A percentile compares a stretch with the other conserved stretches of the same genome.
Conservation (phyloP, 2,329 filamentous ascomycete genomes). For the Ceratocystis diversiconidia region DNA sequence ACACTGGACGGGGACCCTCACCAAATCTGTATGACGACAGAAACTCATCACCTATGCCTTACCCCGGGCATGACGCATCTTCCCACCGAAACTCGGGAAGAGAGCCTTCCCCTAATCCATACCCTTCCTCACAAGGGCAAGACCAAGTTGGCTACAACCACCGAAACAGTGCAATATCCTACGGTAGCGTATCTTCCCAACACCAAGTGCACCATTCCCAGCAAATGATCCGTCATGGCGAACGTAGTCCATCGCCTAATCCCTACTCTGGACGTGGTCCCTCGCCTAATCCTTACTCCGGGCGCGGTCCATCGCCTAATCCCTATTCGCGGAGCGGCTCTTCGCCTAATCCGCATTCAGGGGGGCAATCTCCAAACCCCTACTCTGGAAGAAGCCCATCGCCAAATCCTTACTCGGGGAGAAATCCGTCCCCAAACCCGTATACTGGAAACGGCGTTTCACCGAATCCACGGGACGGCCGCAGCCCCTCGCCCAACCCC, state of each 20-base stretch:
- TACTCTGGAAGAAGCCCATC: slow-evolving; percentile 4
- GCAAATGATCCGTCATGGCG: slow-evolving; percentile 14
- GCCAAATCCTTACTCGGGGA: slow-evolving; percentile 2
- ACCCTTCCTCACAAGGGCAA: slow-evolving; percentile 5
- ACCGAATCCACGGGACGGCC: slow-evolving; percentile 24
- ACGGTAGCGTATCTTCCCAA: slow-evolving; percentile 4
- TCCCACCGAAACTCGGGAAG: slow-evolving; percentile 4
- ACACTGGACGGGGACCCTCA: slow-evolving; percentile 13
- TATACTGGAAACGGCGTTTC: slow-evolving; percentile 23
- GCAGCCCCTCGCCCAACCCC: slow-evolving; percentile 11
- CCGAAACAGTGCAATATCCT: slow-evolving; percentile 8
- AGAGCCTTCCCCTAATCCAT: slow-evolving; percentile 9
- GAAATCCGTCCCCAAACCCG: slow-evolving; percentile 3
- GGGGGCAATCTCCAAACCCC: slow-evolving; percentile 2
- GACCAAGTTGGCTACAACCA: slow-evolving; percentile 9
- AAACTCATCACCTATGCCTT: not conserved
- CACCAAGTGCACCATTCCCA: not conserved
- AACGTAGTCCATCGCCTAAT: slow-evolving; percentile 10
- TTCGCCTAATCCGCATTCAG: not conserved
- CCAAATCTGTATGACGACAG: slow-evolving; percentile 6
- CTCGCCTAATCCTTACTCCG: not conserved
- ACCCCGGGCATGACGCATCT: slow-evolving; percentile 3
- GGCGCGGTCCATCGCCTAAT: not conserved
- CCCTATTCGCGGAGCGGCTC: not conserved
- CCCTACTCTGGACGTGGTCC: too few species aligned